Percentiles rank a stretch among this genome's conserved stretches.
phyloP scores from a whole-genome alignment of 345 rosid genomes.

The Euphorbia pulcherrima region DNA sequence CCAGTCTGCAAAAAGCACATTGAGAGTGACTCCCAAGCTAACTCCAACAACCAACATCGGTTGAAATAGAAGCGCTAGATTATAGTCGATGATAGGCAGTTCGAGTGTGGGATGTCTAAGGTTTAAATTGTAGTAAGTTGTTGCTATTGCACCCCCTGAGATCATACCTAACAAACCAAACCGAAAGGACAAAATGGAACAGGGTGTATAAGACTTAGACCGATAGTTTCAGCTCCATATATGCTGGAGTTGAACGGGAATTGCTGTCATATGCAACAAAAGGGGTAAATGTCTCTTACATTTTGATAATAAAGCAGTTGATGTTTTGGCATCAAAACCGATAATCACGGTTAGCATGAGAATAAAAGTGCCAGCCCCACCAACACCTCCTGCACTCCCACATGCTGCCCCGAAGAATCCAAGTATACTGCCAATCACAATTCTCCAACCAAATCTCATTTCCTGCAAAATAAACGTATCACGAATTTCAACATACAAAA shows the following conservation, averaged over 20 bases:
- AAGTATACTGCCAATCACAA: conserved; percentile 51
- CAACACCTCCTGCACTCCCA: conserved; percentile 91
- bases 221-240: neutral
- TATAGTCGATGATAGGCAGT: conserved; percentile 77
- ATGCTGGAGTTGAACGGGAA: neutral
- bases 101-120: conserved; percentile 72
- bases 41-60: conserved; percentile 88
- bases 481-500: neutral
- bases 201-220: neutral
- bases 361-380: conserved; percentile 83
- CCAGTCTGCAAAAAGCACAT: conserved; percentile 78
- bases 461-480: conserved; percentile 36
- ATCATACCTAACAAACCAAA: conserved; percentile 59
- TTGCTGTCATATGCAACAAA: neutral
- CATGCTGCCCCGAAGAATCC: conserved; percentile 89
- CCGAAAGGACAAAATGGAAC: neutral
- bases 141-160: conserved; percentile 74
- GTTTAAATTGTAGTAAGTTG: conserved; percentile 74
- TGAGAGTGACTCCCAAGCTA: conserved; percentile 71
- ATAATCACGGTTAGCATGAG: conserved; percentile 78
- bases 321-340: conserved; percentile 79
- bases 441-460: conserved; percentile 69
- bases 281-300: conserved; percentile 36
- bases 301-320: conserved; percentile 82
- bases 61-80: conserved; percentile 72